Percentiles rank a stretch among this genome's conserved stretches.
Evolutionary conservation across 257 asterid genomes (phyloP).

Genomic region (Plantago elongata): DNA sequence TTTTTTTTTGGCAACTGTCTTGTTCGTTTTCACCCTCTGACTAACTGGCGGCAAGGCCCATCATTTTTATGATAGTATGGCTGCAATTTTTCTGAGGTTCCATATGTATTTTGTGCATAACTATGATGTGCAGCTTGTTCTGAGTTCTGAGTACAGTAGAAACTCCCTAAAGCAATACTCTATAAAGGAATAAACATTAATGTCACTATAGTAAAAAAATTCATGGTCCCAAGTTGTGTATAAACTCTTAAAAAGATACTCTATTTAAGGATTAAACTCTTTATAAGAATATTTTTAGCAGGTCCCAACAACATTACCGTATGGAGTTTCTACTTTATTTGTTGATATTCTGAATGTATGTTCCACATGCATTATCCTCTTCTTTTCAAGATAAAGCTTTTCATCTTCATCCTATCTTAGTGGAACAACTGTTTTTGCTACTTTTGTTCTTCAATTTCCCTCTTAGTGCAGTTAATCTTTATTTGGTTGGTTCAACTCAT

Average conservation of each 20-base stretch:
- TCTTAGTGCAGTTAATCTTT: not conserved
- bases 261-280: no score
- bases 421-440: not conserved
- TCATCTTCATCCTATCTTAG: not conserved
- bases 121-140: not conserved
- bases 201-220: no score
- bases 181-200: no score
- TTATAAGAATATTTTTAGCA: no score
- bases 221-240: no score
- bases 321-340: no score
- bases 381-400: not conserved
- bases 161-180: no score
- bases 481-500: not conserved
- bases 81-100: no score
- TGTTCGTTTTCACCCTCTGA: constrained; percentile 15
- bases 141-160: no score
- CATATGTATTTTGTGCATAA: not conserved
- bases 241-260: no score
- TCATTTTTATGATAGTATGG: not conserved
- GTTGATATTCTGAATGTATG: not conserved
- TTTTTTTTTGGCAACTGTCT: not conserved
- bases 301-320: no score
- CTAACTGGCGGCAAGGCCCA: constrained; percentile 10
- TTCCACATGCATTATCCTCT: constrained; percentile 3
- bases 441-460: not conserved